Percentiles rank a stretch among this genome's conserved stretches.
These are phyloP conservation scores for Geotrichum klebahnii DNA, from an alignment of 1,139 yeast species.

Conservation along the genomic window DNA sequence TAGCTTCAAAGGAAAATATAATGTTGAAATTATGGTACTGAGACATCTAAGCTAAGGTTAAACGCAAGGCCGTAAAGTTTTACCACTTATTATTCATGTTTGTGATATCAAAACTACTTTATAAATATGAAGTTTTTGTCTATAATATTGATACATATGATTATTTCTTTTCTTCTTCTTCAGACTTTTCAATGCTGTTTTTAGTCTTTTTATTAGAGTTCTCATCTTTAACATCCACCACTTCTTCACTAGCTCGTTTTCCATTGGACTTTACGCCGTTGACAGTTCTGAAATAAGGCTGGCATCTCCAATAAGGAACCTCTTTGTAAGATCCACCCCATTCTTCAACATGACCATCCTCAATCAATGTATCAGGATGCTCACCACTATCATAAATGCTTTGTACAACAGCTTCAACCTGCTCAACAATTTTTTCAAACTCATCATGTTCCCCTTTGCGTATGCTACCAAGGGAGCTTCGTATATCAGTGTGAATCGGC, in stretches of 20 bases:
- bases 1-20: too few species aligned
- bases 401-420: conserved; percentile 63
- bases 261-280: conserved; percentile 50
- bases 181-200: neutral
- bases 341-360: conserved; percentile 49
- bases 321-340: conserved; percentile 82
- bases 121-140: too few species aligned
- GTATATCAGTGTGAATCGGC: conserved; percentile 65
- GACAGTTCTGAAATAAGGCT: conserved; percentile 87
- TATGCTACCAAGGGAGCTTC: conserved; percentile 65
- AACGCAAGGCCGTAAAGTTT: too few species aligned
- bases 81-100: too few species aligned
- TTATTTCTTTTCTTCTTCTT: too few species aligned
- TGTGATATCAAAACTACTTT: too few species aligned
- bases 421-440: conserved; percentile 67
- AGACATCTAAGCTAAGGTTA: too few species aligned
- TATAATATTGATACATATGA: too few species aligned
- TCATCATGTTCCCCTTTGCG: conserved; percentile 43
- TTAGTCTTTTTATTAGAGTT: neutral
- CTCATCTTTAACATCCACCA: conserved; percentile 7
- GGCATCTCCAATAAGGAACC: conserved; percentile 96
- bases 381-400: conserved; percentile 51
- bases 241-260: conserved; percentile 23
- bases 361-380: conserved; percentile 49
- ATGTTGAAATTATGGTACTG: too few species aligned